A percentile compares a stretch with the other conserved stretches of the same genome.
phyloP scores from a whole-genome alignment of 1,284 basidiomycete species.

The Sporisorium reilianum region DNA sequence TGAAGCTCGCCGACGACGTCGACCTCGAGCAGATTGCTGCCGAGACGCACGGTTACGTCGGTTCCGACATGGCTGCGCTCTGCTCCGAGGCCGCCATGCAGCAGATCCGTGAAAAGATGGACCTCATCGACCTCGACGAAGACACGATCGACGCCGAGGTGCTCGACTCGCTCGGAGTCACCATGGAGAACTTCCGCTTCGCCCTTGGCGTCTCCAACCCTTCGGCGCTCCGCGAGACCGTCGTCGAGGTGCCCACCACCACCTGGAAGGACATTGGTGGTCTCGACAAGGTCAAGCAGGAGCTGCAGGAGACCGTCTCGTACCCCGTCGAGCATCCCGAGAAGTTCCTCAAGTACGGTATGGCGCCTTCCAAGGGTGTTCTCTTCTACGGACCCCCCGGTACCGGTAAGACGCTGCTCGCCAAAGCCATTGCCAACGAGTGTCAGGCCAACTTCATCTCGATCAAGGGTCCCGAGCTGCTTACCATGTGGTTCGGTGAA shows the following conservation, averaged over 20 bases:
- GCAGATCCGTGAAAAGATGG: conserved; percentile 98
- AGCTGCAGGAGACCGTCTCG: conserved; percentile 98
- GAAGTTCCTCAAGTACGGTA: conserved; percentile 99
- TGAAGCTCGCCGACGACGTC: conserved; percentile 98
- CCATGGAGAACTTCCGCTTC: conserved; percentile 99
- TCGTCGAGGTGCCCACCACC: conserved; percentile 93
- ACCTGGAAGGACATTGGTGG: conserved; percentile 99
- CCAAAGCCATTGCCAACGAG: conserved; percentile 98
- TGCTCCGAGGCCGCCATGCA: conserved; percentile 99
- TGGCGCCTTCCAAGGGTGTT: conserved; percentile 99
- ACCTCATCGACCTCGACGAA: conserved; percentile 81
- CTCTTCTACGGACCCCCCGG: conserved; percentile 96
- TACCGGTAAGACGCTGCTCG: conserved; percentile 94
- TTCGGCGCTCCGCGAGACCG: conserved; percentile 95
- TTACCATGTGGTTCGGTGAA: conserved; percentile 99
- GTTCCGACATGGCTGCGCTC: conserved; percentile 94
- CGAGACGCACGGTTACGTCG: conserved; percentile 98
- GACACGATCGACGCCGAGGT: conserved; percentile 98
- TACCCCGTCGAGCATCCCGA: conserved; percentile 99
- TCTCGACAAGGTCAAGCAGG: conserved; percentile 98
- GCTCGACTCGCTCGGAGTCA: conserved; percentile 92
- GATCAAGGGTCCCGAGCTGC: conserved; percentile 93
- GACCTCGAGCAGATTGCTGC: conserved; percentile 97
- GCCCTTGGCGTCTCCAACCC: conserved; percentile 93
- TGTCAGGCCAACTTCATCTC: conserved; percentile 99